Percentiles rank a stretch among this genome's conserved stretches.
Evolutionary conservation across 306 rosid genomes (phyloP).

Genomic region (Pterocarpus macrocarpus): DNA sequence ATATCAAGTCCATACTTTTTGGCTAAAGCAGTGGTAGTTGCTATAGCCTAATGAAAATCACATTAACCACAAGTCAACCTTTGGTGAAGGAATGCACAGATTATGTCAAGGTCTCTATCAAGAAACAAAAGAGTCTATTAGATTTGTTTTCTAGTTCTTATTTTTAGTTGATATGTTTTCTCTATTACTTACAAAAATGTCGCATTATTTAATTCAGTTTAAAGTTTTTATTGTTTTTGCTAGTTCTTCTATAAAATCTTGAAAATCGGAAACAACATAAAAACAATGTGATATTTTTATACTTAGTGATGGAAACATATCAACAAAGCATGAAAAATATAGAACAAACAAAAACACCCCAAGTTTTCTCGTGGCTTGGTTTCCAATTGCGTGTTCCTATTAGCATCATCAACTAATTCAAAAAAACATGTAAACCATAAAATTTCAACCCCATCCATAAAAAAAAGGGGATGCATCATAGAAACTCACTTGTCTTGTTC

Average conservation of each 20-base stretch:
- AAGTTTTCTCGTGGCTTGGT: background rate
- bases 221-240: no score
- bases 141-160: background rate
- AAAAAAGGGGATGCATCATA: background rate
- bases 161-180: no score
- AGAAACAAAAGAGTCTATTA: background rate
- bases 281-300: no score
- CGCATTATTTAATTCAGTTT: no score
- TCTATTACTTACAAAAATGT: no score
- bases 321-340: no score
- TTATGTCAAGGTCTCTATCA: background rate
- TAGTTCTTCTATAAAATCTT: no score
- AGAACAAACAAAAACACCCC: no score
- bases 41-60: slow-evolving; percentile 64
- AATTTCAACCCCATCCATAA: background rate
- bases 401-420: background rate
- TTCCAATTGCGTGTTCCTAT: background rate
- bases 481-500: slow-evolving; percentile 74
- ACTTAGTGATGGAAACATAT: no score
- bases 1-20: slow-evolving; percentile 90
- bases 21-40: slow-evolving; percentile 83
- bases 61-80: slow-evolving; percentile 33
- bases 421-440: background rate
- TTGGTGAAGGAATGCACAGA: slow-evolving; percentile 23
- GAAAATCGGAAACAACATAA: no score